These are phyloP conservation scores for Atkinsonella hypoxylon DNA, from an alignment of 2,329 filamentous ascomycete genomes.

Conservation along the genomic window DNA sequence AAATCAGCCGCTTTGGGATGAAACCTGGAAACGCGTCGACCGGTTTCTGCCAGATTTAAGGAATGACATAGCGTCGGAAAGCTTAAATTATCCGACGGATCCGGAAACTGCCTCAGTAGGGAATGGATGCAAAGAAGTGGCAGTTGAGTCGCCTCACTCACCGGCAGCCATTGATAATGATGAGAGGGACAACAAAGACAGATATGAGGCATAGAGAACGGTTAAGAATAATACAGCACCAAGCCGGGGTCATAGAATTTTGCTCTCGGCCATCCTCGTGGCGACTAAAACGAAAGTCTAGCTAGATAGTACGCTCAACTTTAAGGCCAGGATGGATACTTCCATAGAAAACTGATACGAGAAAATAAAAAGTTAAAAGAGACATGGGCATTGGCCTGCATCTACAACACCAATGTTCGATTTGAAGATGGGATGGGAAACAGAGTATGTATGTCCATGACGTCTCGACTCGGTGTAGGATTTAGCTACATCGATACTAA, in stretches of 20 bases:
- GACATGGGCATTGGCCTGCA: too few species aligned
- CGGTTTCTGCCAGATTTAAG: slow-evolving; percentile 50
- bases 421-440: too few species aligned
- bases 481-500: too few species aligned
- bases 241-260: neutral
- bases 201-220: neutral
- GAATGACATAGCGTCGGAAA: slow-evolving; percentile 43
- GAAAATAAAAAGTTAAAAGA: too few species aligned
- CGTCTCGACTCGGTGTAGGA: too few species aligned
- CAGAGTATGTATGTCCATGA: too few species aligned
- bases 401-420: too few species aligned
- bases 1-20: slow-evolving; percentile 45
- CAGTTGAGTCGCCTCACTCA: neutral
- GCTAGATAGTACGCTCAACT: too few species aligned
- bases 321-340: too few species aligned
- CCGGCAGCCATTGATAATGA: neutral
- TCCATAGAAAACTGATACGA: too few species aligned
- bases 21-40: slow-evolving; percentile 55
- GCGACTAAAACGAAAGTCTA: too few species aligned
- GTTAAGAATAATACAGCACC: neutral
- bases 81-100: slow-evolving; percentile 8
- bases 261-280: neutral
- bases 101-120: neutral
- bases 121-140: neutral
- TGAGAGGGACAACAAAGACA: neutral